Conservation (phyloP, 495 filamentous ascomycete species). For the Penicillium parvum region DNA sequence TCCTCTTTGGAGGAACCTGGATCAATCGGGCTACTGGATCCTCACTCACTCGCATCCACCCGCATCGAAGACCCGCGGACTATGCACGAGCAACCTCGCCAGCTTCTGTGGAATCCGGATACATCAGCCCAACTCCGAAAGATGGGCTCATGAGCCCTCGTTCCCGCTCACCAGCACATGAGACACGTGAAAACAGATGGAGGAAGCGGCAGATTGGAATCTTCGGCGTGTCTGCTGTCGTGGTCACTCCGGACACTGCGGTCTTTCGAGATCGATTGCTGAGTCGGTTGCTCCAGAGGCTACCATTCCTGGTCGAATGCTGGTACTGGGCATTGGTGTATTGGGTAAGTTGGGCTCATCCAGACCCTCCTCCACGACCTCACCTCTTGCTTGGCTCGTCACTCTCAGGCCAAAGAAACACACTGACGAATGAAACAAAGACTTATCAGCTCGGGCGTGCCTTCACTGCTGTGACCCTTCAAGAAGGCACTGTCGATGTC, state of each 20-base stretch:
- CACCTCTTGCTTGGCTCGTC: too few species aligned
- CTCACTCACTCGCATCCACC: constrained; percentile 3
- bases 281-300: constrained; percentile 57
- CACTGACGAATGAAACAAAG: constrained; percentile 23
- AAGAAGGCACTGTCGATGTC: constrained; percentile 53
- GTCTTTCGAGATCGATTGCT: constrained; percentile 50
- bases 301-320: constrained; percentile 74
- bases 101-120: constrained; percentile 31
- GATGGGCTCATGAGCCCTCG: constrained; percentile 27
- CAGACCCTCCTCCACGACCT: neutral
- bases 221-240: constrained; percentile 25
- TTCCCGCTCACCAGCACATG: constrained; percentile 26
- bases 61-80: constrained; percentile 18
- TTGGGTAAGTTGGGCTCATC: constrained; percentile 41
- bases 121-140: constrained; percentile 25
- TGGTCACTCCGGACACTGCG: constrained; percentile 53
- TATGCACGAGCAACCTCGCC: constrained; percentile 19
- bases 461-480: constrained; percentile 55
- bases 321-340: constrained; percentile 77
- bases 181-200: constrained; percentile 31
- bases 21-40: constrained; percentile 44
- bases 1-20: constrained; percentile 58
- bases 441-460: constrained; percentile 62
- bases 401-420: neutral
- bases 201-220: constrained; percentile 40